Conservation (phyloP, 2,329 filamentous ascomycete genomes). For the Aspergillus hortae region DNA sequence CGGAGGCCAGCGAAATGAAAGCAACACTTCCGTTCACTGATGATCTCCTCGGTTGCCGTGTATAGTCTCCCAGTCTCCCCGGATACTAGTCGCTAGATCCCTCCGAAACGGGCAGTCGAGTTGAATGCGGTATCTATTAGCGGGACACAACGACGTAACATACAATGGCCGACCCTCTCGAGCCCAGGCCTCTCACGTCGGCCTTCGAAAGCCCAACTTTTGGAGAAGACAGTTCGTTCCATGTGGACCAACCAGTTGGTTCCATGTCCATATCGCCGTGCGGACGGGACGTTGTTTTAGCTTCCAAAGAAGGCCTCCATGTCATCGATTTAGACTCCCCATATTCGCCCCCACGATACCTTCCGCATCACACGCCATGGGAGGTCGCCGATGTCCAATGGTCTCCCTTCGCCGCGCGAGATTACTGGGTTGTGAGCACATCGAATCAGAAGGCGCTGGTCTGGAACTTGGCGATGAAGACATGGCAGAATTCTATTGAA, state of each 20-base stretch:
- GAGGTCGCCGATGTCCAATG: constrained; percentile 94
- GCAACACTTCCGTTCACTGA: neutral
- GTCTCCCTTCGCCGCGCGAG: constrained; percentile 85
- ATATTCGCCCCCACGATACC: constrained; percentile 77
- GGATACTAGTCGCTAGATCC: neutral
- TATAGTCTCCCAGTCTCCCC: constrained; percentile 8
- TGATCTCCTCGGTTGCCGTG: constrained; percentile 8
- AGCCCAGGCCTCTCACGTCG: constrained; percentile 41
- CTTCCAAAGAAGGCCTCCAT: constrained; percentile 83
- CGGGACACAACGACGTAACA: constrained; percentile 3
- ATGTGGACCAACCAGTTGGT: constrained; percentile 74
- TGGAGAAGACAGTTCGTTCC: constrained; percentile 77
- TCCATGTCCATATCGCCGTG: constrained; percentile 91
- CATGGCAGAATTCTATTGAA: constrained; percentile 76
- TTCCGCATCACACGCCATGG: constrained; percentile 87
- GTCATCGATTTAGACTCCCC: constrained; percentile 90
- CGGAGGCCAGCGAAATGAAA: constrained; percentile 16
- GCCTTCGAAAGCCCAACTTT: constrained; percentile 86
- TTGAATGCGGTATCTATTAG: constrained; percentile 5
- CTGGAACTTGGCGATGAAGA: constrained; percentile 78
- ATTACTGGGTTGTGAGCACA: constrained; percentile 92
- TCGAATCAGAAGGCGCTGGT: constrained; percentile 92
- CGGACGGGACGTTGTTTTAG: constrained; percentile 84
- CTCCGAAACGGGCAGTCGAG: constrained; percentile 2
- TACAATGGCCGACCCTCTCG: constrained; percentile 34